Evolutionary conservation across 305 asterid species (phyloP).

Genomic region (Plantago coronopus): DNA sequence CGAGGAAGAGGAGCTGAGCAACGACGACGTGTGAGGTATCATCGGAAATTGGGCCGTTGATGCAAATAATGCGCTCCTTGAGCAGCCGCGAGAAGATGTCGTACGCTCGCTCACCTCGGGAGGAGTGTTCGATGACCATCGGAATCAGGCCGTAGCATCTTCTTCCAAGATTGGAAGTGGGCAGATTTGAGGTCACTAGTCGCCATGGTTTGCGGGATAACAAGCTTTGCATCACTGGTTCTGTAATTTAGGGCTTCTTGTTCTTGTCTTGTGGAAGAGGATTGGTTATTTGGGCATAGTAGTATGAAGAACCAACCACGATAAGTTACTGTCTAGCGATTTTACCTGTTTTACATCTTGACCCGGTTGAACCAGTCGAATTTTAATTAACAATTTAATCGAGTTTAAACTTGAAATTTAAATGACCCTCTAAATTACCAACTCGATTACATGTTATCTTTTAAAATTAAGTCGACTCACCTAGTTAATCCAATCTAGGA

Average conservation of each 20-base stretch:
- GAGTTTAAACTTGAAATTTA: too few relatives aligned
- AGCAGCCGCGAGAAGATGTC: constrained; percentile 86
- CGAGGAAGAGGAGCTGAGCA: constrained; percentile 88
- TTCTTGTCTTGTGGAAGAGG: too few relatives aligned
- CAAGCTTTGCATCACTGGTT: constrained; percentile 21
- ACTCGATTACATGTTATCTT: too few relatives aligned
- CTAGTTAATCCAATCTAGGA: too few relatives aligned
- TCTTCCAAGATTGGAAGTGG: constrained; percentile 14
- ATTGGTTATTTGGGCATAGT: too few relatives aligned
- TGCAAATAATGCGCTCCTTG: constrained; percentile 89
- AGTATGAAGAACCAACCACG: too few relatives aligned
- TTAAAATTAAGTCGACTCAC: too few relatives aligned
- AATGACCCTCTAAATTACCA: too few relatives aligned
- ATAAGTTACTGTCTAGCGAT: too few relatives aligned
- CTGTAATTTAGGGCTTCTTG: neutral
- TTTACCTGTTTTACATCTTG: too few relatives aligned
- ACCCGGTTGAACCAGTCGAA: too few relatives aligned
- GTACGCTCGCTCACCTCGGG: constrained; percentile 90
- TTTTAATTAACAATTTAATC: too few relatives aligned
- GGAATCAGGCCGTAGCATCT: constrained; percentile 68
- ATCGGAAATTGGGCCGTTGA: constrained; percentile 81
- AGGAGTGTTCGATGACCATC: constrained; percentile 92
- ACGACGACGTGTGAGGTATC: constrained; percentile 91
- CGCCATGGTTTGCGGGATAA: constrained; percentile 34
- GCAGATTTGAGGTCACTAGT: constrained; percentile 24